Evolutionary conservation across 1,284 basidiomycete species (phyloP), one percentile per base, ranked within the genome.

Genomic region (Phellinidium pouzarii): DNA sequence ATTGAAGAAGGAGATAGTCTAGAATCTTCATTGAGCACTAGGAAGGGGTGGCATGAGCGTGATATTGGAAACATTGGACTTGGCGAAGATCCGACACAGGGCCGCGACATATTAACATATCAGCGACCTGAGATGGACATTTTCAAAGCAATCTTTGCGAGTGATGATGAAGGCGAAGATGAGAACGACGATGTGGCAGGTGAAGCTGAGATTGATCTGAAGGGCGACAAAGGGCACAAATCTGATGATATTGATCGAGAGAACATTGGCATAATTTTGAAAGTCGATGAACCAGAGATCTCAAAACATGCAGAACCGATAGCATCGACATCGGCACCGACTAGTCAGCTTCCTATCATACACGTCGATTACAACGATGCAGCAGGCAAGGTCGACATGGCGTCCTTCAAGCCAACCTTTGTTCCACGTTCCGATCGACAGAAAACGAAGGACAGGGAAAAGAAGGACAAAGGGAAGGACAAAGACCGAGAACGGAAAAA

Each of bases 61-160:
- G 80, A 88, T 59, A 61, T 86, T 53, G 73, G 78, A 2, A 91
- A 92, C 62, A 79, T 97, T 27, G 94, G 94, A 0, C 70, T 80
- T 82, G 34, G 94, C 89, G 8, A 95, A 47, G 93, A 96, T 63
- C 87, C 91, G 46, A 78, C 77, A 43, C 91, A 95, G 64, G 92
- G 91, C 0, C 67, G 77, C 38, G 93, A 96, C 63, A 94, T 83
- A 8, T 71, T 95, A 58, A 92, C 87, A 0, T 94, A 94, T 65
- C 76, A 87, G 57, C 80, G 90, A 42, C 95, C 95, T 1, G 73
- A 83, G 2, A 89, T 93, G 76, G 90, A 94, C 62, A 83, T 98
- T 37, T 98, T 97, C 76, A 95, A 95, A 66, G 92, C 91, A 1
- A 94, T 94, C 57, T 94, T 94, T 65, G 91, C 90, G 4, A 91